Conservation (phyloP, 495 filamentous ascomycete species). For the Collariella sp. region DNA sequence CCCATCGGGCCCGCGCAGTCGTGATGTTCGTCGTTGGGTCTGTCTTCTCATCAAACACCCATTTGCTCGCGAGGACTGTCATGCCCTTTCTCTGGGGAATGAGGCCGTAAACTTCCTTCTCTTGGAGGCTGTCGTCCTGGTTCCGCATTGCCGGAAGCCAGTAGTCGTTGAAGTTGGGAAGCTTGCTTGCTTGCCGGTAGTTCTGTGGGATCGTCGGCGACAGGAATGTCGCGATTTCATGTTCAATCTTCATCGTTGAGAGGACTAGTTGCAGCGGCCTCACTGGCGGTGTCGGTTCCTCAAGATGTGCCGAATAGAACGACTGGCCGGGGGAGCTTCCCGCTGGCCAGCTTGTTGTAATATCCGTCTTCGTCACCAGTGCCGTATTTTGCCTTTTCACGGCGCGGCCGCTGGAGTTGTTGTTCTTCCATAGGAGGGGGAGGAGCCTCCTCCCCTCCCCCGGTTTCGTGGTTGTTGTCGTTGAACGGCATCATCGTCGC, state of each 20-base stretch:
- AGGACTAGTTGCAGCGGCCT: no score
- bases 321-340: no score
- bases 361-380: no score
- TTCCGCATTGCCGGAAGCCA: not conserved
- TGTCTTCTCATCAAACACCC: slow-evolving; percentile 2
- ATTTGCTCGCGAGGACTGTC: not conserved
- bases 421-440: no score
- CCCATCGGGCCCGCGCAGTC: not conserved
- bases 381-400: no score
- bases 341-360: no score
- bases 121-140: not conserved
- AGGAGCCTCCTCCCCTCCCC: no score
- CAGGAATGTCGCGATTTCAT: slow-evolving; percentile 13
- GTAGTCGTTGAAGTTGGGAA: not conserved
- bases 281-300: no score
- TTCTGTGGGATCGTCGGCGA: slow-evolving; percentile 15
- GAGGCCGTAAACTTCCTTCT: not conserved
- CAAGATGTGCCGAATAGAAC: no score
- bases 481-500: no score
- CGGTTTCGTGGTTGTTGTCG: no score
- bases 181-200: slow-evolving; percentile 19
- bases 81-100: not conserved
- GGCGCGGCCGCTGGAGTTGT: no score
- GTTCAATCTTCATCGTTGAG: not conserved
- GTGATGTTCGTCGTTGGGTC: not conserved